Conservation (phyloP, 371 early-diverging fungal species). For the Coemansia linderi region DNA sequence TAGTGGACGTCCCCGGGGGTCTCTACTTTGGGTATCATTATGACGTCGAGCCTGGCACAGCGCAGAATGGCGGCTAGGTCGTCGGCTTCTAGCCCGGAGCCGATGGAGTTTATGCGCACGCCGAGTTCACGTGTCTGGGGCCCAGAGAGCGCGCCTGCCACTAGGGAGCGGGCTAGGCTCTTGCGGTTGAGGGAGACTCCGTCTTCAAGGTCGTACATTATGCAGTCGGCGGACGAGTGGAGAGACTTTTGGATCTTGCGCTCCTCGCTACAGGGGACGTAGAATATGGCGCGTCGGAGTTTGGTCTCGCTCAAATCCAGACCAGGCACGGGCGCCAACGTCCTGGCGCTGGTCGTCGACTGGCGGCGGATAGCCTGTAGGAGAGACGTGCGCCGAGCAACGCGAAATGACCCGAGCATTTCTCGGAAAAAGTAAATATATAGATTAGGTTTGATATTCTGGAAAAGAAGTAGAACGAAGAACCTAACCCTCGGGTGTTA, state of each 20-base stretch:
- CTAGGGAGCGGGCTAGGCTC: constrained; percentile 73
- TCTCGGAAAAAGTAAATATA: background rate
- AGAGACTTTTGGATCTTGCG: constrained; percentile 82
- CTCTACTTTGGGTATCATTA: constrained; percentile 91
- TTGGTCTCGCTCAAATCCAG: constrained; percentile 21
- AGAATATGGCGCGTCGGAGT: constrained; percentile 46
- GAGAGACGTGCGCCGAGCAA: background rate
- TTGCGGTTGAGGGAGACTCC: constrained; percentile 83
- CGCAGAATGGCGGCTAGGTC: constrained; percentile 81
- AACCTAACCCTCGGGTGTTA: background rate
- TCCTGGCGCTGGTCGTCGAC: constrained; percentile 1
- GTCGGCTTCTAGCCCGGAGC: constrained; percentile 77
- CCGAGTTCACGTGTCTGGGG: constrained; percentile 70
- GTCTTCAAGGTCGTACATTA: constrained; percentile 91
- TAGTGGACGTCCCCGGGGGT: constrained; percentile 74
- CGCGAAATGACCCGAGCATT: background rate
- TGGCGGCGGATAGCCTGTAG: background rate
- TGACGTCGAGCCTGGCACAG: constrained; percentile 69
- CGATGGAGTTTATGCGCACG: constrained; percentile 85
- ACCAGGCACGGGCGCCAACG: constrained; percentile 27
- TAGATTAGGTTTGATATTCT: background rate
- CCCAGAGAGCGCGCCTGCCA: constrained; percentile 72
- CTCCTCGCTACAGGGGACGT: constrained; percentile 86
- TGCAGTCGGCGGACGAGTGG: constrained; percentile 70
- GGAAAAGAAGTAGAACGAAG: background rate